Evolutionary conservation across 2,329 filamentous ascomycete genomes (phyloP), one percentile per base, ranked within the genome.

Genomic region (Fusarium nurragi): DNA sequence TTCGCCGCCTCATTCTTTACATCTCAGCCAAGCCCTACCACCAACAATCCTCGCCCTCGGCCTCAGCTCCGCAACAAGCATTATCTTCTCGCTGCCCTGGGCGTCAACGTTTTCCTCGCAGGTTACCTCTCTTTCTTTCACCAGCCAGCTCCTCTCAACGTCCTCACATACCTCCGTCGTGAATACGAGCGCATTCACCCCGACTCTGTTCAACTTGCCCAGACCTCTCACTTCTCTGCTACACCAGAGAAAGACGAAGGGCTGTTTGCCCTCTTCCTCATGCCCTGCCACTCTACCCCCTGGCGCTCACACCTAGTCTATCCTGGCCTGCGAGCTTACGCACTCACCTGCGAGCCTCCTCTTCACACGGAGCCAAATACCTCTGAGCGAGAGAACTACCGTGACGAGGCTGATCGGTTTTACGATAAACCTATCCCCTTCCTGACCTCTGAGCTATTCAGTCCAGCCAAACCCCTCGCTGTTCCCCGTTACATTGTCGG

Each of bases 231-330:
- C 30, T 70, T 62, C 34, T 55, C 61, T 23, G 73, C 81, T 48
- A 69, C 57, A 53, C 70, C 51, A 62, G 72, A 49, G 65, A 69
- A 66, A 1, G 69, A 69, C 12, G 67, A 73, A 9, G 83, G 86
- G 57, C 81, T 88, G 12, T 89, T 89, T 70, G 87, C 89, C 30
- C 90, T 90, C 19, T 97, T 98, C 78, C 84, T 99, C 22, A 97
- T 94, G 85, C 95, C 95, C 11, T 99, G 95, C 79, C 95, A 99
- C 81, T 92, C 91, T 67, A 98, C 94, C 1, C 94, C 95, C 4
- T 98, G 95, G 94, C 90, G 94, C 71, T 93, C 90, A 16, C 91
- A 96, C 73, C 84, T 98, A 36, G 83, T 96, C 60, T 86, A 95
- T 73, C 86, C 92, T 0, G 79, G 81, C 26, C 87, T 97, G 50